Base-by-base conservation (phyloP, 2,329 filamentous ascomycete species). In the Escovopsis sp. region DNA sequence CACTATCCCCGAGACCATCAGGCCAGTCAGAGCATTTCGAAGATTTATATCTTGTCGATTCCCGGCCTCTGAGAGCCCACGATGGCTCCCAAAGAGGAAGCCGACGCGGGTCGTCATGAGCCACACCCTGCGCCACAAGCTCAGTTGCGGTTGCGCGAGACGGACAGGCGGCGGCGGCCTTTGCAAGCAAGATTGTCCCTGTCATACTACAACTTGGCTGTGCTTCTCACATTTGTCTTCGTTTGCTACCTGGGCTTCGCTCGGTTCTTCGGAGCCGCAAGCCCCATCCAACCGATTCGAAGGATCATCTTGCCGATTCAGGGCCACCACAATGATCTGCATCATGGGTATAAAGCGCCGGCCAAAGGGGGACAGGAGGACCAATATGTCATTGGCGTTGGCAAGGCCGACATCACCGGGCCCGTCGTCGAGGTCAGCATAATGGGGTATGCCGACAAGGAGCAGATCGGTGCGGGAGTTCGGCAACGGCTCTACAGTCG, bases 401-500 rank as follows among this genome's bases (percentile, higher is more conserved):
- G 71, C 36, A 73, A 72, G 49, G 71, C 64, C 12, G 70, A 74
- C 50, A 70, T 74, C 48, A 74, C 70, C 1, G 70, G 83, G 4
- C 85, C 86, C 0, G 83, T 91, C 5, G 86, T 89, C 26, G 86
- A 94, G 61, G 77, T 94, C 61, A 86, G 85, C 56, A 74, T 94
- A 61, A 91, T 88, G 70, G 88, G 88, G 47, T 94, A 94, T 64
- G 86, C 87, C 26, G 78, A 85, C 57, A 67, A 77, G 12, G 74
- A 73, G 36, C 88, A 95, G 61, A 63, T 83, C n/a, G 88, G 88
- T 38, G 78, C 77, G 6, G 88, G 88, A 26, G 66, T 95, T 39
- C 80, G 86, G 37, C 88, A 95, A 63, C 74, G 88, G 43, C 68
- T 94, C 19, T 88, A 88, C 61, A 85, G 85, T 12, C 79, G 88